Percentiles rank a stretch among this genome's conserved stretches.
Evolutionary conservation across 78 protist genomes (phyloP).

Genomic region (Parvularia atlantis): DNA sequence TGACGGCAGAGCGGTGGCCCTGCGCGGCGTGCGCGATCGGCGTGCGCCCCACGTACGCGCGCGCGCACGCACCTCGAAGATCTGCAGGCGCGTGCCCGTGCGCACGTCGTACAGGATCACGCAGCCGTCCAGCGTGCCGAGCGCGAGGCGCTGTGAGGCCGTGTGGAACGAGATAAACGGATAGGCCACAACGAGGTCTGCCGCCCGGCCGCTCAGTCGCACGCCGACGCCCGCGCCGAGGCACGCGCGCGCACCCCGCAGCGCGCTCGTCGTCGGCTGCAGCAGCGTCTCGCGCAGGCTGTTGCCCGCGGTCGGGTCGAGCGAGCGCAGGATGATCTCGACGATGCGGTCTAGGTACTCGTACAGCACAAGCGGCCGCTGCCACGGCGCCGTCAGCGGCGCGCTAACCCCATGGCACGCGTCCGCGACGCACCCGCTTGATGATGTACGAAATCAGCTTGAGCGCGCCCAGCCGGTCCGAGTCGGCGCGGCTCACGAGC

Average conservation of each 20-base stretch:
- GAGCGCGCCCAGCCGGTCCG: not conserved
- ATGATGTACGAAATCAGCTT: not conserved
- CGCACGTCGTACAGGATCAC: conserved; percentile 61
- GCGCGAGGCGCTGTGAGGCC: conserved; percentile 54
- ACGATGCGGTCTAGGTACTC: conserved; percentile 32
- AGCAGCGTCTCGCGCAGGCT: conserved; percentile 56
- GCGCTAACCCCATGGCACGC: too few relatives aligned
- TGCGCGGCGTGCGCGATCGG: too few relatives aligned
- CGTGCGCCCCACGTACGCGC: too few relatives aligned
- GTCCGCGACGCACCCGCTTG: too few relatives aligned
- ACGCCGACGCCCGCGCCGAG: too few relatives aligned
- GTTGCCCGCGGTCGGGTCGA: conserved; percentile 58
- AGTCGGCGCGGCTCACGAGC: not conserved
- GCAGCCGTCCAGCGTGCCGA: conserved; percentile 58
- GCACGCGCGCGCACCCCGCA: too few relatives aligned
- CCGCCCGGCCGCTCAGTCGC: too few relatives aligned
- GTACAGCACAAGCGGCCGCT: conserved; percentile 24
- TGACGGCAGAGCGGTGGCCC: too few relatives aligned
- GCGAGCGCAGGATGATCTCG: conserved; percentile 32
- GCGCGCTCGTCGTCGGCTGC: too few relatives aligned
- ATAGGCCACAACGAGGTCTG: conserved; percentile 54
- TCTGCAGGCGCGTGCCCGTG: conserved; percentile 64
- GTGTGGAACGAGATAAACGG: conserved; percentile 64
- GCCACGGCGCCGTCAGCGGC: too few relatives aligned
- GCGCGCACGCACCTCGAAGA: conserved; percentile 33